Conservation (phyloP, 257 asterid species). For the Rehmannia glutinosa region DNA sequence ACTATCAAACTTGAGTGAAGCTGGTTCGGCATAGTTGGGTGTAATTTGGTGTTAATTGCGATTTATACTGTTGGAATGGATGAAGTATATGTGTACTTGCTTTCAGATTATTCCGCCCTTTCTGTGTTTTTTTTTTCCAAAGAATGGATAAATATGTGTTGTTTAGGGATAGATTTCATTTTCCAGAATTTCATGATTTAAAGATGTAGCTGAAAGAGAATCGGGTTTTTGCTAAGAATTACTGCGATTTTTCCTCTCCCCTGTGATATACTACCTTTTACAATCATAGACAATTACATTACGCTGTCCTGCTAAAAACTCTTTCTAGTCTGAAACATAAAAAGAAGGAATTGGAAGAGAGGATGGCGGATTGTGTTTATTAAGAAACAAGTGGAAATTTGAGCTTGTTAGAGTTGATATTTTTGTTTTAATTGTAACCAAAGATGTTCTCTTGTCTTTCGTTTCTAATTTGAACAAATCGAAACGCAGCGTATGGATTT, state of each 20-base stretch:
- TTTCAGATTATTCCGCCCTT: neutral
- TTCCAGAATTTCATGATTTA: neutral
- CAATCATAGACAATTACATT: too few species aligned
- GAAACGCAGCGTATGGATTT: neutral
- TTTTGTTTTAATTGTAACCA: neutral
- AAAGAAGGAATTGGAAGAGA: constrained; percentile 1
- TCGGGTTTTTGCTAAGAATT: neutral
- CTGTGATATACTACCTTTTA: too few species aligned
- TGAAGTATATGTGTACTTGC: neutral
- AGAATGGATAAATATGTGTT: too few species aligned
- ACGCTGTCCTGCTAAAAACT: neutral
- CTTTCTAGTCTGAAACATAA: neutral
- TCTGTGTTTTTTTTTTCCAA: neutral
- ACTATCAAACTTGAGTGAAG: neutral
- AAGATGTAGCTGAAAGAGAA: constrained; percentile 1
- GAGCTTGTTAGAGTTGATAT: neutral
- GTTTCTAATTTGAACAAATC: neutral
- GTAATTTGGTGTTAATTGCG: neutral
- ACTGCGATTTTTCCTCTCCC: too few species aligned
- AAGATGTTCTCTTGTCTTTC: neutral
- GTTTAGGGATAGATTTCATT: neutral
- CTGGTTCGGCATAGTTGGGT: neutral
- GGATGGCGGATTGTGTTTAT: neutral
- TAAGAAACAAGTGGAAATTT: neutral
- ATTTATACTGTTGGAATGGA: neutral